Base-by-base conservation (phyloP, 768 basidiomycete genomes). In the Hirschioporus abietinus region DNA sequence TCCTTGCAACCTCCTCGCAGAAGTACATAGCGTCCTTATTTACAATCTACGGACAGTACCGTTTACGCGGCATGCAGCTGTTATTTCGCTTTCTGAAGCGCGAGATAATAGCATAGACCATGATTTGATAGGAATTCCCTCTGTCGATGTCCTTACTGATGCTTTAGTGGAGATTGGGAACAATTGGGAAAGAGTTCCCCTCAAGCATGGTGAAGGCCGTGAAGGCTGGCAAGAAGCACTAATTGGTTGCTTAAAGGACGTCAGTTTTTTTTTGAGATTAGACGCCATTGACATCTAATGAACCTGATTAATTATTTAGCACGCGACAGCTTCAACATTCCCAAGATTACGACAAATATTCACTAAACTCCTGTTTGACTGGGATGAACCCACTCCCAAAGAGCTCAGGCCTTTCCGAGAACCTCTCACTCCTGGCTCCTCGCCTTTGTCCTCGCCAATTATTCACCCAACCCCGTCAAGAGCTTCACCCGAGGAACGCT, bases 171-270 rank as follows among this genome's bases (percentile, higher is more conserved):
- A 92, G 68, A 81, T 88, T 52, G 92, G 91, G n/a, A 91, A 91
- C 72, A 91, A 88, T 73, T 95, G 93, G 92, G 89, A 93, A 78
- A 85, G 88, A 64, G 84, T 91, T 3, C 88, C 90, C 27, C 77
- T 93, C 68, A 83, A 90, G 58, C 84, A 85, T 70, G 79, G 82
- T 52, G 94, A 96, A 71, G 84, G 86, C 26, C 86, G 95, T 59
- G 85, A 88, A 70, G 90, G 92, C 15, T 98, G 96, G 96, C 94
- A 97, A 77, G 93, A 95, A 70, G 90, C 93, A 18, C 82, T 97
- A 24, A 81, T 95, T 35, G 94, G 93, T 58, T 91, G 94, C 72
- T 78, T 96, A 70, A 92, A 92, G 81, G 90, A 96, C 76, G 95
- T 96, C 72, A 70, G 94, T 87, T 1, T 7, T 65, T 52, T 60